These are phyloP conservation scores for Curvularia lunata DNA, from an alignment of 2,329 filamentous ascomycete genomes.

Conservation along the genomic window DNA sequence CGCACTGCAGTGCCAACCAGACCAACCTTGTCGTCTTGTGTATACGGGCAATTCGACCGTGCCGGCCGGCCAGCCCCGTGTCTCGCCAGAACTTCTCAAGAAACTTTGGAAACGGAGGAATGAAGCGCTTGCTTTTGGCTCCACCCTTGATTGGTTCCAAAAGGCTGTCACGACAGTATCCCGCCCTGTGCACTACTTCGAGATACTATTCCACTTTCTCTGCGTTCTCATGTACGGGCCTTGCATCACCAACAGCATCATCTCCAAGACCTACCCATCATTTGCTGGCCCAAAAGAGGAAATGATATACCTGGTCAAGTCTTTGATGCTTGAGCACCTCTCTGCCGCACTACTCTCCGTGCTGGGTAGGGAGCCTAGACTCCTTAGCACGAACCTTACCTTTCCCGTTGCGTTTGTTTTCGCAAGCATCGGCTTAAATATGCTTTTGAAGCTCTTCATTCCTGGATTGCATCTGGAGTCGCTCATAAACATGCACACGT, in stretches of 20 bases:
- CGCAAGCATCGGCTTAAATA: background rate
- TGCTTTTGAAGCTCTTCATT: slow-evolving; percentile 4
- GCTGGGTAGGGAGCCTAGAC: background rate
- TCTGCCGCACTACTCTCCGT: background rate
- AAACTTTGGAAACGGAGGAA: background rate
- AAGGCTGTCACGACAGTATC: background rate
- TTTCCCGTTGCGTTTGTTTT: background rate
- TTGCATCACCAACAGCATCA: background rate
- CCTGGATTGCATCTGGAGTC: background rate
- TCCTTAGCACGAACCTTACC: background rate
- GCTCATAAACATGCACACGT: background rate
- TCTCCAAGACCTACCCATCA: background rate
- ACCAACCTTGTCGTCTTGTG: slow-evolving; percentile 17
- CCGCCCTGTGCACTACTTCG: background rate
- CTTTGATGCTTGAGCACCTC: background rate
- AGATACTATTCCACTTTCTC: background rate
- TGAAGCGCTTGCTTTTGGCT: background rate
- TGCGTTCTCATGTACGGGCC: background rate
- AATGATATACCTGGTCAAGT: background rate
- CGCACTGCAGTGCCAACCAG: slow-evolving; percentile 10
- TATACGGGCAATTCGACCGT: slow-evolving; percentile 1
- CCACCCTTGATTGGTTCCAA: background rate
- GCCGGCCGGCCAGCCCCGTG: background rate
- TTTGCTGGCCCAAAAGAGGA: background rate
- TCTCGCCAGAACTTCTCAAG: background rate